These are phyloP conservation scores for Tetracladium setigerum DNA, from an alignment of 495 filamentous ascomycete genomes.

Conservation along the genomic window DNA sequence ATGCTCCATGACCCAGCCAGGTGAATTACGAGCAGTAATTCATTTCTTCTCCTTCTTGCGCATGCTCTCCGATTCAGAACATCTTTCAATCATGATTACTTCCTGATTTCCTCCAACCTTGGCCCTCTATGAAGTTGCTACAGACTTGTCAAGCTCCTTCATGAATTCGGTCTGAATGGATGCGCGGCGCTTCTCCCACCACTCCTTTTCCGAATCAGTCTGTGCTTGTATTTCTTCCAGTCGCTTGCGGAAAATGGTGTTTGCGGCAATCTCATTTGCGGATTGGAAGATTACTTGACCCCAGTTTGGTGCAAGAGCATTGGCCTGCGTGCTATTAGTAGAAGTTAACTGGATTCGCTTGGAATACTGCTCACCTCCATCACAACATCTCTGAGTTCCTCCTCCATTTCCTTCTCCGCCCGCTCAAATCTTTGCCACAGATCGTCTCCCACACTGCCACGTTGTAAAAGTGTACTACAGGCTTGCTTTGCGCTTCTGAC, in stretches of 20 bases:
- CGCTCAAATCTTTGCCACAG: constrained; percentile 85
- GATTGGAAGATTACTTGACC: constrained; percentile 93
- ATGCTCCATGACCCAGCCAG: no score
- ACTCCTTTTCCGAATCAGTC: constrained; percentile 63
- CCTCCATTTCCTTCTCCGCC: constrained; percentile 97
- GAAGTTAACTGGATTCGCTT: not conserved
- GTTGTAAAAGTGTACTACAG: constrained; percentile 70
- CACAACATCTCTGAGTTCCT: constrained; percentile 88
- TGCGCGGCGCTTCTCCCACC: constrained; percentile 80
- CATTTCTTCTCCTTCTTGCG: constrained; percentile 73
- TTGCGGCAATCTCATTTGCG: constrained; percentile 76
- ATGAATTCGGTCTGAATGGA: constrained; percentile 69
- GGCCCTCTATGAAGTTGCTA: constrained; percentile 22
- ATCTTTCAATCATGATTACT: constrained; percentile 70
- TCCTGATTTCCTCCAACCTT: constrained; percentile 68
- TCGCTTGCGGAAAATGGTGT: constrained; percentile 51
- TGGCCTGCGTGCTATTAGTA: constrained; percentile 50
- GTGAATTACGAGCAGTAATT: no score
- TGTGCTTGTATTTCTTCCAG: constrained; percentile 60
- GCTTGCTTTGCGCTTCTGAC: constrained; percentile 80
- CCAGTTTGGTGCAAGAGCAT: constrained; percentile 79
- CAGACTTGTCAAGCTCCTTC: constrained; percentile 69
- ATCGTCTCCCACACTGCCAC: constrained; percentile 92
- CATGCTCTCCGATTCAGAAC: constrained; percentile 34
- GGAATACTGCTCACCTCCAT: constrained; percentile 56